Base-by-base conservation (phyloP, 2,329 filamentous ascomycete genomes). In the Hymenoscyphus infarciens region DNA sequence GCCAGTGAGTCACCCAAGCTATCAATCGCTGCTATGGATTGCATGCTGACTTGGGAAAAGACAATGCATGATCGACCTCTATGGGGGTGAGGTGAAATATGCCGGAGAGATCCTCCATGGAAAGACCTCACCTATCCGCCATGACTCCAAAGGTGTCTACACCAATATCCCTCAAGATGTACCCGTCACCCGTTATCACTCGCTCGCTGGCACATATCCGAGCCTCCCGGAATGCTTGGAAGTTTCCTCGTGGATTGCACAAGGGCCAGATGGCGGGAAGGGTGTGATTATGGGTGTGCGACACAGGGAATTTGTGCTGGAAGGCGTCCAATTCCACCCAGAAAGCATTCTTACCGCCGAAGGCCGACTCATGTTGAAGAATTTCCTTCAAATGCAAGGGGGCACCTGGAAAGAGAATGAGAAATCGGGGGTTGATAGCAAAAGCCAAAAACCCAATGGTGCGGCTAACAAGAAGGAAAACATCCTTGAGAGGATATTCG, bases 21-120 rank as follows among this genome's bases (percentile, higher is more conserved):
- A n/a, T n/a, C 54, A 58, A 5, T 49, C 38, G 33, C 11, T 6
- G 33, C 11, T 6, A 31, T 22, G 29, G 16, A 5, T 35, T 4
- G 45, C 0, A 27, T 39, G 16, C 29, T 60, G 31, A 60, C 33
- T 53, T 29, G 19, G 25, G 27, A 25, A 38, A 69, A 90, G 87
- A 69, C 95, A 99, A 81, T 99, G 95, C 77, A 98, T 99, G 68
- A 94, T 96, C 74, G 90, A 95, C 61, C 88, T 92, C 35, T 98
- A 96, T 73, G 95, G 95, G 56, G 95, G 95, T 64, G 87, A 90
- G 58, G 95, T 99, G 57, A 89, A 88, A 74, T 94, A 92, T 63
- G 96, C 95, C 10, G 95, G 95, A 29, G 95, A 99, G 78, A 97
- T 97, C 73, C 81, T 99, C 61, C 95, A 99, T 73, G 95, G 95